Conservation (phyloP, 129 eudicot genomes). For the Arctium lappa region DNA sequence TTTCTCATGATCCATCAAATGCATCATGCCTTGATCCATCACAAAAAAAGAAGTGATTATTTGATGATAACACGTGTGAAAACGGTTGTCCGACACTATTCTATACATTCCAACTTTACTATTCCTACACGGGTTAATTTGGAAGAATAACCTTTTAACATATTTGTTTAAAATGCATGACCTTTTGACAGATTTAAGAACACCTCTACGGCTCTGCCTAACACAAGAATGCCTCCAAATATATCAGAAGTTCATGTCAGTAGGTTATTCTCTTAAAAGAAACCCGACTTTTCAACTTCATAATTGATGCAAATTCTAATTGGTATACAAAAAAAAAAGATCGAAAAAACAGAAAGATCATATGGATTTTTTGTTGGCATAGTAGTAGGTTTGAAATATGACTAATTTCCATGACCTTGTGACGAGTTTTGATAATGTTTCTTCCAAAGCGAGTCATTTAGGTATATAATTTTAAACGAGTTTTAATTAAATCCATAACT, state of each 20-base stretch:
- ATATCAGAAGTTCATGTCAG: background rate
- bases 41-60: background rate
- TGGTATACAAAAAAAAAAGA: too few species aligned
- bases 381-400: too few species aligned
- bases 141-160: too few species aligned
- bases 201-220: background rate
- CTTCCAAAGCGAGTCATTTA: too few species aligned
- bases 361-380: too few species aligned
- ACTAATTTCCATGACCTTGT: too few species aligned
- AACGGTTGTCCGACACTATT: background rate
- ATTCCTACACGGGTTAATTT: background rate
- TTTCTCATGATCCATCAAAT: slow-evolving; percentile 91
- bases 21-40: slow-evolving; percentile 83
- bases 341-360: too few species aligned
- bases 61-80: background rate
- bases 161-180: background rate
- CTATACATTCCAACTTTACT: background rate
- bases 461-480: too few species aligned
- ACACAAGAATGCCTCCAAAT: background rate
- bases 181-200: background rate
- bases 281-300: background rate
- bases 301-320: background rate
- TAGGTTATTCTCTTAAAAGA: background rate
- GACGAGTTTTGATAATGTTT: too few species aligned
- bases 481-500: too few species aligned